A percentile compares a stretch with the other conserved stretches of the same genome.
Evolutionary conservation across 192 early-diverging fungal species (phyloP).

Genomic region (Linderina pennispora): DNA sequence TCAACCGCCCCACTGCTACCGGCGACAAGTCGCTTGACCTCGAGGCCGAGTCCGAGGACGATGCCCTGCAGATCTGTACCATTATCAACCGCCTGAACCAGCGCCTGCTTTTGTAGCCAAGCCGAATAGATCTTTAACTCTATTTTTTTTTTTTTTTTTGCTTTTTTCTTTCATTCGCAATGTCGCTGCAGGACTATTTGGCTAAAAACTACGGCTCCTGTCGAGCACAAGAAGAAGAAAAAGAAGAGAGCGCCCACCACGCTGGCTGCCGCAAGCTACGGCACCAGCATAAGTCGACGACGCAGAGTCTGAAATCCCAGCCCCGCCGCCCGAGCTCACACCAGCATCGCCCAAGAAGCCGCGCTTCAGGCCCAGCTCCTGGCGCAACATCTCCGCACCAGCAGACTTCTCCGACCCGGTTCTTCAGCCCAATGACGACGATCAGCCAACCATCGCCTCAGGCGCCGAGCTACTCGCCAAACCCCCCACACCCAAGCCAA

Average conservation of each 20-base stretch:
- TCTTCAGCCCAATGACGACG: constrained; percentile 15
- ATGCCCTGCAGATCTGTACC: constrained; percentile 38
- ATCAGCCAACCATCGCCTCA: constrained; percentile 25
- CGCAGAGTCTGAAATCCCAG: too few species aligned
- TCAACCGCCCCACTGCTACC: constrained; percentile 49
- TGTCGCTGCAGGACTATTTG: constrained; percentile 36
- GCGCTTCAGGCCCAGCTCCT: constrained; percentile 12
- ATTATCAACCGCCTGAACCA: constrained; percentile 28
- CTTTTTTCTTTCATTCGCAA: background rate
- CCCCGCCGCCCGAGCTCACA: too few species aligned
- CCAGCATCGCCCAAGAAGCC: constrained; percentile 1
- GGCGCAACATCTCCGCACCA: constrained; percentile 12
- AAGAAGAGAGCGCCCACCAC: constrained; percentile 3
- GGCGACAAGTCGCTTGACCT: constrained; percentile 74
- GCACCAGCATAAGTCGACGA: constrained; percentile 18
- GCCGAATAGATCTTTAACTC: background rate
- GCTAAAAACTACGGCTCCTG: constrained; percentile 38
- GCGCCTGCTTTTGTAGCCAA: background rate
- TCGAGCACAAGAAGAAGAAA: constrained; percentile 10
- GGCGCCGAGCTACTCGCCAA: constrained; percentile 32
- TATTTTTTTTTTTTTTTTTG: background rate
- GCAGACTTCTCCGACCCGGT: too few species aligned
- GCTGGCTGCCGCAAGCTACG: background rate
- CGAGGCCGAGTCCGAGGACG: constrained; percentile 63
- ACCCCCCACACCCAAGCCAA: constrained; percentile 11